These are phyloP conservation scores for Arabidopsis suecica DNA, from an alignment of 345 rosid species.

Conservation along the genomic window DNA sequence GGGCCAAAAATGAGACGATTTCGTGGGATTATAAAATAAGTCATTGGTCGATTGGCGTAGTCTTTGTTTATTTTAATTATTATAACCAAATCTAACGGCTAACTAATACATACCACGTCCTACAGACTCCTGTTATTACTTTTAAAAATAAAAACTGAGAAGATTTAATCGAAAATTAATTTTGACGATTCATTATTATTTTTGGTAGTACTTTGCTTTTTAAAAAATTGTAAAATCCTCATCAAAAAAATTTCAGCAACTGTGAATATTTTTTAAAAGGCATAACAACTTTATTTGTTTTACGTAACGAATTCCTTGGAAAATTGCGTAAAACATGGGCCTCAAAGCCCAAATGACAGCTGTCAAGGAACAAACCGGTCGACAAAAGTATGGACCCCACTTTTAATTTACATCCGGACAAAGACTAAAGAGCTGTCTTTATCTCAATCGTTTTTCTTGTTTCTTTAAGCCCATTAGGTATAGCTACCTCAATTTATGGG, in stretches of 20 bases:
- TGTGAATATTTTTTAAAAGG: no score
- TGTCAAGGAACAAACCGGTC: constrained; percentile 18
- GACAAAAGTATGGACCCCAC: constrained; percentile 26
- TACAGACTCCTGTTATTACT: not conserved
- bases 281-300: no score
- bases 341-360: constrained; percentile 27
- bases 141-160: no score
- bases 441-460: not conserved
- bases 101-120: constrained; percentile 21
- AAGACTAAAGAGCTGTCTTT: not conserved
- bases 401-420: not conserved
- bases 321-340: constrained; percentile 13
- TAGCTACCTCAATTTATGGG: no score
- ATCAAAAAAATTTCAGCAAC: no score
- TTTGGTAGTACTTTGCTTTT: no score
- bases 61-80: not conserved
- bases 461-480: no score
- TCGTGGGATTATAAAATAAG: constrained; percentile 37
- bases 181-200: no score
- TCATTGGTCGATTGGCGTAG: not conserved
- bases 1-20: constrained; percentile 37
- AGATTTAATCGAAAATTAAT: no score
- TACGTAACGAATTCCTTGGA: not conserved
- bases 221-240: no score
- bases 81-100: constrained; percentile 38